Base-by-base conservation (phyloP, 345 rosid genomes). In the Cardamine occulta region DNA sequence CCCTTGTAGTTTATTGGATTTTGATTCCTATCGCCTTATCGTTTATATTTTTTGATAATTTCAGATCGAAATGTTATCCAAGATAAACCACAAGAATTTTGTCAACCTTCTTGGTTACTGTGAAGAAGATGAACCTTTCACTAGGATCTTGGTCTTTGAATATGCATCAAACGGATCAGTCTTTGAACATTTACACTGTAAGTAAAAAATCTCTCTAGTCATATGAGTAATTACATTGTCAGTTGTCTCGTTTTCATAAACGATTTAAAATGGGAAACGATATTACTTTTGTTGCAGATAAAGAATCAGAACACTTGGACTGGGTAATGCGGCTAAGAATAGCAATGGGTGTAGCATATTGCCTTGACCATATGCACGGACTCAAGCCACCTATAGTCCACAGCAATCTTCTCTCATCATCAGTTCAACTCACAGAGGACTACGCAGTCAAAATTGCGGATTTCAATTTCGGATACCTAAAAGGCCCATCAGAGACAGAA, bases 101-200 rank as follows among this genome's bases (percentile, higher is more conserved):
- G 84, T 92, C 77, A 95, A 90, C 82, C 98, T 95, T 56, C 84
- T 95, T 14, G 98, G 99, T 9, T 92, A 78, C 73, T 95, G 99
- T 68, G 98, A 92, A 86, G 98, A 92, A 80, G 84, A 91, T 62
- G 79, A 80, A 59, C 97, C 96, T 71, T 90, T 95, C 89, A 90
- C 97, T 26, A 90, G 99, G 79, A 90, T 92, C 87, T 86, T 95
- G 87, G 96, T 95, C 71, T 95, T 92, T 60, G 97, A 95, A 80
- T 95, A 92, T 83, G 97, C 97, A 52, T 91, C 97, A 56, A 92
- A 90, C 55, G 99, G 99, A 71, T 85, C 97, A 14, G 88, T 95
- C 66, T 92, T 88, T 63, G 99, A 95, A 82, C 99, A 95, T 84
- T 84, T 95, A 76, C 96, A 95, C 69, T 61, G 99, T 95, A 68